Evolutionary conservation across 192 early-diverging fungal genomes (phyloP).

Genomic region (Cladochytrium replicatum): DNA sequence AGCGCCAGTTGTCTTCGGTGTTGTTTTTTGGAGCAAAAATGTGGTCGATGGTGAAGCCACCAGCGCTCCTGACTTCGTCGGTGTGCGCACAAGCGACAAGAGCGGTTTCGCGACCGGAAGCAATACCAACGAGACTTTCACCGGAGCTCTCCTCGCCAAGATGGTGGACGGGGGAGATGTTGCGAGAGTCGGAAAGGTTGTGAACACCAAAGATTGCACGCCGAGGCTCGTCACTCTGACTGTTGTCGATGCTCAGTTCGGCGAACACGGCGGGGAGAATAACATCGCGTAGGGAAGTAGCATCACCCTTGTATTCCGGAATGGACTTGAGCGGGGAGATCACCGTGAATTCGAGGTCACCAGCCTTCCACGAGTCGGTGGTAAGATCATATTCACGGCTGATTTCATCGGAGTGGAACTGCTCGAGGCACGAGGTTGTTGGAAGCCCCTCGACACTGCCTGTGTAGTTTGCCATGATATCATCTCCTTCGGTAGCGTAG

Average conservation of each 20-base stretch:
- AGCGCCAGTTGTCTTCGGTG: not conserved
- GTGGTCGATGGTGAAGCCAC: constrained; percentile 5
- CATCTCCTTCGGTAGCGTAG: constrained; percentile 5
- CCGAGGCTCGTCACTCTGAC: constrained; percentile 1
- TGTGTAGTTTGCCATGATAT: constrained; percentile 6
- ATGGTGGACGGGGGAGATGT: constrained; percentile 5
- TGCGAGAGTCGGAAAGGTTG: constrained; percentile 3
- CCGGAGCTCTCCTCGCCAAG: constrained; percentile 4
- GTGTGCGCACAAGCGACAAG: constrained; percentile 5
- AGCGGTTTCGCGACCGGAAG: constrained; percentile 8
- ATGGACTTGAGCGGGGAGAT: constrained; percentile 9
- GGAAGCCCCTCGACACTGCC: not conserved
- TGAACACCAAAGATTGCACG: constrained; percentile 7
- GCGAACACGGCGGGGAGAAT: constrained; percentile 11
- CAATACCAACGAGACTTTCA: too few relatives aligned
- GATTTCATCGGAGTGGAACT: not conserved
- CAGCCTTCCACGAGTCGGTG: constrained; percentile 10
- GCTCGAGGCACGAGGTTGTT: not conserved
- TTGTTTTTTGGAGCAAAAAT: constrained; percentile 4
- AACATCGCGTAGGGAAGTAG: not conserved
- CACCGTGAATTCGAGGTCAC: constrained; percentile 9
- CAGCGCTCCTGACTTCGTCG: constrained; percentile 1
- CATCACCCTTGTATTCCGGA: constrained; percentile 4
- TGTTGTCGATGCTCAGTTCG: constrained; percentile 7
- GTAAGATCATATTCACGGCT: constrained; percentile 6